These are phyloP conservation scores for Neurospora sp. DNA, from an alignment of 495 filamentous ascomycete genomes.

Conservation along the genomic window DNA sequence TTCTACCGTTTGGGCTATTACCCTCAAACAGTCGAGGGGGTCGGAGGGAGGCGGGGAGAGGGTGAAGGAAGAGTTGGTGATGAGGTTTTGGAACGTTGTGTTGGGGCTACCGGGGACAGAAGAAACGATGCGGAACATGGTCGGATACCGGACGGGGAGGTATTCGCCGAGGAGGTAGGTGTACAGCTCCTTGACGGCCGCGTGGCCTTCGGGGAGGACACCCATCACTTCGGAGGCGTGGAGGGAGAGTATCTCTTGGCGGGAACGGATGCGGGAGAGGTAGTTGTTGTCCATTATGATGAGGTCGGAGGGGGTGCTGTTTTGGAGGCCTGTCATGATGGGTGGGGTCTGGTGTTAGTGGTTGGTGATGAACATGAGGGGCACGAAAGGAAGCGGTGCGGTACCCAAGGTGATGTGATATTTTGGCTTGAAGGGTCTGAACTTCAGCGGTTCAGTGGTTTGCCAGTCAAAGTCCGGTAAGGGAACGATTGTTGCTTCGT, in stretches of 20 bases:
- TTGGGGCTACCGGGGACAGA: not conserved
- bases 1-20: conserved; percentile 52
- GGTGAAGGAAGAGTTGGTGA: conserved; percentile 36
- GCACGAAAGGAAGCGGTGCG: not conserved
- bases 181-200: conserved; percentile 56
- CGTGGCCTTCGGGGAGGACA: conserved; percentile 28
- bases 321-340: conserved; percentile 29
- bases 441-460: conserved; percentile 45
- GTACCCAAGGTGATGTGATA: conserved; percentile 68
- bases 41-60: conserved; percentile 19
- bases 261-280: conserved; percentile 41
- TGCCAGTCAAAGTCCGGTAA: conserved; percentile 51
- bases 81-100: conserved; percentile 28
- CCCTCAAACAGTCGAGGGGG: conserved; percentile 29
- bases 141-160: conserved; percentile 56
- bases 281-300: conserved; percentile 61
- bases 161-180: conserved; percentile 51
- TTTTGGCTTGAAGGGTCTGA: conserved; percentile 60
- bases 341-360: not conserved
- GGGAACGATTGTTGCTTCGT: conserved; percentile 33
- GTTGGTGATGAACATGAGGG: not conserved
- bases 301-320: conserved; percentile 47
- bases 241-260: conserved; percentile 38
- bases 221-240: conserved; percentile 40
- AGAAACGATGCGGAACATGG: conserved; percentile 39